Percentiles rank a stretch among this genome's conserved stretches.
These are phyloP conservation scores for Scortechinia acanthostroma DNA, from an alignment of 2,329 filamentous ascomycete species.

Conservation along the genomic window DNA sequence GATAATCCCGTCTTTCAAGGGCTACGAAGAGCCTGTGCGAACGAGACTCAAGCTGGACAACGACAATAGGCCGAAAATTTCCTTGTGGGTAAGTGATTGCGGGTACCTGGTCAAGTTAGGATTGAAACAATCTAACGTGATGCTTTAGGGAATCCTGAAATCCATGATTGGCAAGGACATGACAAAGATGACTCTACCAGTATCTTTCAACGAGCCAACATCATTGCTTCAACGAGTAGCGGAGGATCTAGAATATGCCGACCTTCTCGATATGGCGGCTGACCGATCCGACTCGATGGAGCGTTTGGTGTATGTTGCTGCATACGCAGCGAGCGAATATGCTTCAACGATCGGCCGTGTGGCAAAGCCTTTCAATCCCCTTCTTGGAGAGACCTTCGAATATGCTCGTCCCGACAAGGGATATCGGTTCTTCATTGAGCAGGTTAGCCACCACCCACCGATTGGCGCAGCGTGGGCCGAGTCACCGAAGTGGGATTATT, in stretches of 20 bases:
- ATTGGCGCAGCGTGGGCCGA: constrained; percentile 91
- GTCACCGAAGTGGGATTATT: constrained; percentile 86
- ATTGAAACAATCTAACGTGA: constrained; percentile 8
- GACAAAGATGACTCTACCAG: constrained; percentile 98
- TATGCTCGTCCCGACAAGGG: constrained; percentile 93
- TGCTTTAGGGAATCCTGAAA: constrained; percentile 76
- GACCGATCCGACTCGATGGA: constrained; percentile 82
- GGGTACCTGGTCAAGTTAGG: constrained; percentile 2
- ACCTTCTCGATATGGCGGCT: constrained; percentile 81
- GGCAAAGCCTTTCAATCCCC: constrained; percentile 94
- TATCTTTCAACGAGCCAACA: constrained; percentile 97
- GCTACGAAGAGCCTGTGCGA: constrained; percentile 84
- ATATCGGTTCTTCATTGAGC: constrained; percentile 96
- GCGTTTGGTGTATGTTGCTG: constrained; percentile 86
- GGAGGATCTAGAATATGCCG: constrained; percentile 96
- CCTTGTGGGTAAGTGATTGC: constrained; percentile 72
- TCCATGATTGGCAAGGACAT: constrained; percentile 99
- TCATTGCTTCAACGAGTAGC: constrained; percentile 89
- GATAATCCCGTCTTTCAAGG: constrained; percentile 72
- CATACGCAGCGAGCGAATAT: constrained; percentile 93
- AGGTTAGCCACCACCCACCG: constrained; percentile 94
- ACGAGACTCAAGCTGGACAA: constrained; percentile 78
- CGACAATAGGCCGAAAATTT: constrained; percentile 88
- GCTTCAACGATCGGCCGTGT: constrained; percentile 94
- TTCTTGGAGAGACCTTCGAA: constrained; percentile 93